Base-by-base conservation (phyloP, 306 rosid species). In the Oxytropis ochrocephala region DNA sequence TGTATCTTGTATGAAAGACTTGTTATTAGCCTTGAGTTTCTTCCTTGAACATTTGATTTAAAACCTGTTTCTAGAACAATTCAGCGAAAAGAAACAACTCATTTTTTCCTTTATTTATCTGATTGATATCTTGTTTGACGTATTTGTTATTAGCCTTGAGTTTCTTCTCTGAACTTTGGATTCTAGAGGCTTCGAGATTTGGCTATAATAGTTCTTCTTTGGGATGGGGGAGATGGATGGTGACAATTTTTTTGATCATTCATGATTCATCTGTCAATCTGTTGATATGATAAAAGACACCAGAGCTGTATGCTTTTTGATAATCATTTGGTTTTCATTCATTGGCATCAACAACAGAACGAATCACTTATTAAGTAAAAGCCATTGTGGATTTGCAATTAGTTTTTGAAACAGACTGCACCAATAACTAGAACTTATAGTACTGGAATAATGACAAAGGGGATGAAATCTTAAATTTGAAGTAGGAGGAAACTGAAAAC, bases 31-130 rank as follows among this genome's bases (percentile, higher is more conserved):
- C 39, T 47, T 17, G 33, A 14, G 7, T 56, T 66, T 47, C 18
- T 65, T 66, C 43, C 49, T 65, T 58, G 67, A 55, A 48, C 56
- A 44, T 51, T 3, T 43, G 16, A 52, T 33, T 70, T 70, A 38
- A 46, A 36, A 50, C 27, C 33, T 56, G 39, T 47, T 65, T 16
- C 56, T 19, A 41, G 50, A 64, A 35, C 16, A 43, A 52, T 52
- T 19, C 62, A 50, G 46, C 18, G 35, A 60, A 52, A 21, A 42
- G 60, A 29, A 64, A 53, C 46, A 58, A 35, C 5, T 53, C 35
- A 21, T 39, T 16, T 72, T 72, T 65, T 71, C 18, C 52, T 75
- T 30, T 46, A 61, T 53, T 61, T 44, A 12, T 44, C 18, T 46
- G 50, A 19, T 12, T 60, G 53, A 71, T 36, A 70, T 43, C 46